phyloP scores from a whole-genome alignment of 306 rosid genomes.

The Abrus precatorius region DNA sequence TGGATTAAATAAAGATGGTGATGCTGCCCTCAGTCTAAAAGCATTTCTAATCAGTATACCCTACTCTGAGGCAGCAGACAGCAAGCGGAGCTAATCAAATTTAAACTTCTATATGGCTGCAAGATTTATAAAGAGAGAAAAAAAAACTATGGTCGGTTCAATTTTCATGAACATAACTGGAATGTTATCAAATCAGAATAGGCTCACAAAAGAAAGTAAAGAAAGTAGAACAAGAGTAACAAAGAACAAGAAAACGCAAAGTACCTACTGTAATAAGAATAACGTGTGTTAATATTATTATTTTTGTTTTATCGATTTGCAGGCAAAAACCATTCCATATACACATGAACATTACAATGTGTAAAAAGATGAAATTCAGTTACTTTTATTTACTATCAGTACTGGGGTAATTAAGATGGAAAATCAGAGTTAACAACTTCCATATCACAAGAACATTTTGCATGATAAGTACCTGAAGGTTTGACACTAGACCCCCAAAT shows the following conservation, averaged over 20 bases:
- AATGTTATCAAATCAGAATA: background rate
- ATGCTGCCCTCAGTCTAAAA: background rate
- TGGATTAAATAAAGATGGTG: constrained; percentile 3
- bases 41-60: background rate
- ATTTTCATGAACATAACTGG: background rate
- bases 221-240: background rate
- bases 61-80: background rate
- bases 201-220: background rate
- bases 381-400: background rate
- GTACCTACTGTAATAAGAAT: background rate
- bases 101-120: background rate
- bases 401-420: background rate
- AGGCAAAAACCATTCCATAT: background rate
- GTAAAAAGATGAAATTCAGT: background rate
- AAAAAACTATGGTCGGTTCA: background rate
- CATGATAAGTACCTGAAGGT: constrained; percentile 78
- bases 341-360: background rate
- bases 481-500: constrained; percentile 97
- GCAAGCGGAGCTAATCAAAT: background rate
- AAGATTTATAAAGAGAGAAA: background rate
- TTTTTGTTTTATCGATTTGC: background rate
- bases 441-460: constrained; percentile 21
- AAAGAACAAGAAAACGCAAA: background rate
- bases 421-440: constrained; percentile 18
- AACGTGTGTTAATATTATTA: background rate